Evolutionary conservation across 345 rosid genomes (phyloP).

Genomic region (Limnanthes douglasii): DNA sequence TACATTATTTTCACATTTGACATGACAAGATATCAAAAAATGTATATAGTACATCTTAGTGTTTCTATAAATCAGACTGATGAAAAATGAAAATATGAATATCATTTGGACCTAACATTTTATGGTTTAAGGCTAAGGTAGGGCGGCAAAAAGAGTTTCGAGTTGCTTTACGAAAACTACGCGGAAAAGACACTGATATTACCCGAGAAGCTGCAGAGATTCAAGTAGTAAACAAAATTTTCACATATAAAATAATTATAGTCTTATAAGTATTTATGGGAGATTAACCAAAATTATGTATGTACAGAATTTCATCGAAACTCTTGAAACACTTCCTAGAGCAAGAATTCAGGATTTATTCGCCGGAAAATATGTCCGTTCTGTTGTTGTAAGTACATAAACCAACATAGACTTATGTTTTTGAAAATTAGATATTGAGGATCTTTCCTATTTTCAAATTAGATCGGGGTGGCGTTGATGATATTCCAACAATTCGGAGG

Average conservation of each 20-base stretch:
- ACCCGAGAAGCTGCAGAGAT: constrained; percentile 63
- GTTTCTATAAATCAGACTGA: background rate
- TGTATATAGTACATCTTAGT: no score
- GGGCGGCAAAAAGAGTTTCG: constrained; percentile 49
- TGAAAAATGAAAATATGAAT: background rate
- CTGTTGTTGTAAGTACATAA: constrained; percentile 41
- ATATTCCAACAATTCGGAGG: constrained; percentile 79
- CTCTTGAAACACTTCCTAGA: constrained; percentile 52
- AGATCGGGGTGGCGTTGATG: constrained; percentile 90
- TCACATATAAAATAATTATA: background rate
- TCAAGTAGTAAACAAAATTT: no score
- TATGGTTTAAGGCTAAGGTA: constrained; percentile 51
- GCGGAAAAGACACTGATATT: constrained; percentile 53
- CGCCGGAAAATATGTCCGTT: constrained; percentile 40
- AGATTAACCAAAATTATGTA: constrained; percentile 1
- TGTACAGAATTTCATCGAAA: constrained; percentile 29
- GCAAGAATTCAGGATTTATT: constrained; percentile 47
- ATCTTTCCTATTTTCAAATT: constrained; percentile 3
- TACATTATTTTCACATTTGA: no score
- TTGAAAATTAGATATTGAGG: no score
- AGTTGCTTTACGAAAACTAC: constrained; percentile 44
- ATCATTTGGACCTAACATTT: background rate
- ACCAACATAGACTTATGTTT: background rate
- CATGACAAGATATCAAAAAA: no score
- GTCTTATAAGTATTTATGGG: background rate